Base-by-base conservation (phyloP, 177 flowering plant genomes). In the Telopea speciosissima region DNA sequence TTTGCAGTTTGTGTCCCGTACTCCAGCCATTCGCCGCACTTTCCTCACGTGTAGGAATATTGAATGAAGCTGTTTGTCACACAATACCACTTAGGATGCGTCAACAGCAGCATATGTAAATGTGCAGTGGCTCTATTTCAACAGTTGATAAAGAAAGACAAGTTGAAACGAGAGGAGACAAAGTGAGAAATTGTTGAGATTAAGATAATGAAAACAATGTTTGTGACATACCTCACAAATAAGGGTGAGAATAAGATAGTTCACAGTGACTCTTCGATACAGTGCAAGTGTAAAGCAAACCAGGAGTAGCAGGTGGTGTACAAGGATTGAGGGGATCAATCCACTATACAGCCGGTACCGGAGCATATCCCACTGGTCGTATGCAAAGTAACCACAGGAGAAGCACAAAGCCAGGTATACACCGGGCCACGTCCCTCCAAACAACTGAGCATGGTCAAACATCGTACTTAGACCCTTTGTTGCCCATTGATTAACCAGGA, bases 341-440 rank as follows among this genome's bases (percentile, higher is more conserved):
- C 96, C 96, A 66, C 87, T 90, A 78, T 91, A 92, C 22, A 95
- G 81, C 45, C 84, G 82, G 74, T 88, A 82, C 0, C 66, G 85
- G 61, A 94, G 82, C 97, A 92, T 92, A 79, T 94, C 97, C 94
- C 80, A 87, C 67, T 95, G 99, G 78, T 92, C 97, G 79, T 95
- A 92, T 17, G 97, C 99, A 75, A 95, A 95, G 81, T 92, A 95
- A 63, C 98, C 98, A 74, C 88, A 88, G 33, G 97, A 94, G 80
- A 94, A 88, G 78, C 96, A 89, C 75, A 95, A 79, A 26, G 93
- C 93, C 8, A 83, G 71, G 72, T 87, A 89, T 62, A 97, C 93
- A 80, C 89, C 89, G 0, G 83, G 78, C 97, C 97, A 94, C 31
- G 86, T 82, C 65, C 72, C 82, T 22, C 82, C 86, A 79, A 90